phyloP scores from a whole-genome alignment of 495 filamentous ascomycete species.

The Penicillium lividum region DNA sequence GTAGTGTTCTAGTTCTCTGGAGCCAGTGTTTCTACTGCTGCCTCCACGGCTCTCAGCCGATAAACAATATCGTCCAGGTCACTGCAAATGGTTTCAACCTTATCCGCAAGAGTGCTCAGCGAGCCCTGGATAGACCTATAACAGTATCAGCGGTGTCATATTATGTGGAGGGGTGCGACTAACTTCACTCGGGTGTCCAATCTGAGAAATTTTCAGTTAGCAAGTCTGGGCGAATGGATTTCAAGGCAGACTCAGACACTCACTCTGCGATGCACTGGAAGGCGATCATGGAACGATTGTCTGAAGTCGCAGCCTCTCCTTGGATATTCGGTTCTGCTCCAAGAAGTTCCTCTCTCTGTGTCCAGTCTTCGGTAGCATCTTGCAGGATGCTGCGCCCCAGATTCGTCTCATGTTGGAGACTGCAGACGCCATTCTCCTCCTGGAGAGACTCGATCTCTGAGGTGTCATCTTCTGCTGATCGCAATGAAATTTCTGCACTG shows the following conservation, averaged over 20 bases:
- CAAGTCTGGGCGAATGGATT: background rate
- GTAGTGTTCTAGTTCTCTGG: background rate
- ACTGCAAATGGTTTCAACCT: background rate
- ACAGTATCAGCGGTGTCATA: too few species aligned
- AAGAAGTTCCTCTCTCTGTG: background rate
- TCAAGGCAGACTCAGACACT: background rate
- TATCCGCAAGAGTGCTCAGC: background rate
- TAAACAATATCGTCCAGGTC: background rate
- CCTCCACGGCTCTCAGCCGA: background rate
- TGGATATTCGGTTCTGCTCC: background rate
- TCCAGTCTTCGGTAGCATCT: background rate
- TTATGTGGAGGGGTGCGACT: background rate
- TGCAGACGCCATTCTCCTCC: background rate
- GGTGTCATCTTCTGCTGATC: background rate
- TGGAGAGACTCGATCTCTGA: background rate
- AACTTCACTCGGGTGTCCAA: background rate
- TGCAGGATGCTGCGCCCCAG: background rate
- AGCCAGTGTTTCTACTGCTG: background rate
- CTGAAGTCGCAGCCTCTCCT: background rate
- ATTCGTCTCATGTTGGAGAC: background rate
- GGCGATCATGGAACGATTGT: background rate
- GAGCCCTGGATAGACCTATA: too few species aligned
- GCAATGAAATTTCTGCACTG: background rate
- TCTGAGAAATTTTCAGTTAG: background rate
- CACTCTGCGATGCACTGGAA: slow-evolving; percentile 2